A percentile compares a stretch with the other conserved stretches of the same genome.
phyloP scores from a whole-genome alignment of 108 stramenopile species.

The Mayamaea pseudoterrestris region DNA sequence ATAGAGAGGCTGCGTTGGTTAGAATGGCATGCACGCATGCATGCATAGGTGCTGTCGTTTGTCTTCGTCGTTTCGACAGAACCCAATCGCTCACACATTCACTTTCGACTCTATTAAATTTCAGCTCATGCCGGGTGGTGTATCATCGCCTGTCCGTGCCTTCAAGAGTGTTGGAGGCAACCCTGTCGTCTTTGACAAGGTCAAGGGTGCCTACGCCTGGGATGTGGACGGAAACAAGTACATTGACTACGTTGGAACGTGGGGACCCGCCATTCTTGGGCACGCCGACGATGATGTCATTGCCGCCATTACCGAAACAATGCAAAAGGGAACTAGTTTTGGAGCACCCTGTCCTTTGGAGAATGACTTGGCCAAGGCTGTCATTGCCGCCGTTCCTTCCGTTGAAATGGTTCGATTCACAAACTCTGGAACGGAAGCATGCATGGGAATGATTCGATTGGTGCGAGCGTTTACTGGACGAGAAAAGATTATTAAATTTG shows the following conservation, averaged over 20 bases:
- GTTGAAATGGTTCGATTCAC: constrained; percentile 99
- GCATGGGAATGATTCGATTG: constrained; percentile 99
- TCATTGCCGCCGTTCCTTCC: constrained; percentile 94
- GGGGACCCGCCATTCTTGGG: constrained; percentile 98
- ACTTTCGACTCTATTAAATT: too few relatives aligned
- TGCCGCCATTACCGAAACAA: constrained; percentile 77
- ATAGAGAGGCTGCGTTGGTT: background rate
- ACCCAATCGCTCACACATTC: constrained; percentile 3
- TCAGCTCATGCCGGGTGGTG: constrained; percentile 97
- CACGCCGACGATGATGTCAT: constrained; percentile 97
- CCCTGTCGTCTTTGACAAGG: constrained; percentile 93
- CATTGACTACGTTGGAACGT: constrained; percentile 94
- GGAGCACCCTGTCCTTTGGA: constrained; percentile 93
- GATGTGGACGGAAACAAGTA: constrained; percentile 97
- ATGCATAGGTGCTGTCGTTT: background rate
- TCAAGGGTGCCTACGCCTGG: constrained; percentile 98
- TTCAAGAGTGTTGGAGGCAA: constrained; percentile 98
- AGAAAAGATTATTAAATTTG: constrained; percentile 97
- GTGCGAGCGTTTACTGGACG: constrained; percentile 90
- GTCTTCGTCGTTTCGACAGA: constrained; percentile 6
- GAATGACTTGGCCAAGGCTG: constrained; percentile 93
- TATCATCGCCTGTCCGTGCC: constrained; percentile 94
- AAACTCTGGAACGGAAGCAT: constrained; percentile 98
- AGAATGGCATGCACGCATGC: background rate
- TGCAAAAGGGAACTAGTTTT: constrained; percentile 96